phyloP scores from a whole-genome alignment of 2,329 filamentous ascomycete genomes.

The Xylariaceae sp. region DNA sequence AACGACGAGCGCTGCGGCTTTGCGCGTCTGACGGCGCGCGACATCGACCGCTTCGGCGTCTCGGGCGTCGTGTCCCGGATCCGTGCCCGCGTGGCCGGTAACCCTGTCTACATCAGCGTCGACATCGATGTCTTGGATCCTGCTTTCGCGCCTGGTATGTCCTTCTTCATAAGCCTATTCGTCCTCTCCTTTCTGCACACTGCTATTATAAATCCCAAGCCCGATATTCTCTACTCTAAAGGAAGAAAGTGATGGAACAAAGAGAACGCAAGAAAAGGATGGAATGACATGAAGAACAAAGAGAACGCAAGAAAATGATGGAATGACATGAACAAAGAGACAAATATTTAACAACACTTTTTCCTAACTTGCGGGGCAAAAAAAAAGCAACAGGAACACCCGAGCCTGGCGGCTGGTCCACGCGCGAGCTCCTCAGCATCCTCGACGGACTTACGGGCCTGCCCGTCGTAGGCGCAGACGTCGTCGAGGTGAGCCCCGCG shows the following conservation, averaged over 20 bases:
- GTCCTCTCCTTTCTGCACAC: background rate
- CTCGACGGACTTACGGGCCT: slow-evolving; percentile 65
- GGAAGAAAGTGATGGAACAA: too few species aligned
- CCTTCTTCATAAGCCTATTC: background rate
- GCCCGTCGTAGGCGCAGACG: slow-evolving; percentile 71
- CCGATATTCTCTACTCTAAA: too few species aligned
- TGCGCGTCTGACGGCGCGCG: slow-evolving; percentile 51
- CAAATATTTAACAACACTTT: background rate
- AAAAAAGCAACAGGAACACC: slow-evolving; percentile 63
- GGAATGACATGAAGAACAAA: too few species aligned
- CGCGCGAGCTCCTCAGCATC: slow-evolving; percentile 68
- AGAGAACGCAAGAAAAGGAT: too few species aligned
- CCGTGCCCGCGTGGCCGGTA: slow-evolving; percentile 46
- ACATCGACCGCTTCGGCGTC: slow-evolving; percentile 66
- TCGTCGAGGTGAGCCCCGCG: slow-evolving; percentile 73
- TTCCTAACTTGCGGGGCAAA: background rate
- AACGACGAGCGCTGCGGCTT: slow-evolving; percentile 58
- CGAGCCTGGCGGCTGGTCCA: slow-evolving; percentile 77
- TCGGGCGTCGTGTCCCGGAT: slow-evolving; percentile 61
- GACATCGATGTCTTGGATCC: slow-evolving; percentile 81
- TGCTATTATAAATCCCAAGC: too few species aligned
- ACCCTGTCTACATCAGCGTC: slow-evolving; percentile 63
- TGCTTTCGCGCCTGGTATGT: slow-evolving; percentile 52
- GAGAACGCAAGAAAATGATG: too few species aligned
- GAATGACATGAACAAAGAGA: too few species aligned